Percentiles rank a stretch among this genome's conserved stretches.
phyloP scores from a whole-genome alignment of 164 flowering plant species.

The Hamamelis virginiana region DNA sequence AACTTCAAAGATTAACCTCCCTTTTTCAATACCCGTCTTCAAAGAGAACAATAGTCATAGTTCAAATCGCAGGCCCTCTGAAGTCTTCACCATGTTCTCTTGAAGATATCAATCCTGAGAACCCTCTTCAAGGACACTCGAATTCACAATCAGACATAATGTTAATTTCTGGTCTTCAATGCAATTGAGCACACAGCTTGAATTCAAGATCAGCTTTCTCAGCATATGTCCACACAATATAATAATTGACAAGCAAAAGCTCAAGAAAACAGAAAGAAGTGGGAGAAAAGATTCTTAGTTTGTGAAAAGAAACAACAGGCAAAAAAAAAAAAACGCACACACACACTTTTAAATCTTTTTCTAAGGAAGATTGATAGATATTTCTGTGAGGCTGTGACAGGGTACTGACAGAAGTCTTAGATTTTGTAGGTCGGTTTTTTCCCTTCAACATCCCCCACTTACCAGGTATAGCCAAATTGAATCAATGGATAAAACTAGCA shows the following conservation, averaged over 20 bases:
- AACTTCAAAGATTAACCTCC: background rate
- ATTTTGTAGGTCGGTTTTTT: no score
- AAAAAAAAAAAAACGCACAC: no score
- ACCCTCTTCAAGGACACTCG: conserved; percentile 1
- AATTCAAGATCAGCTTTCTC: background rate
- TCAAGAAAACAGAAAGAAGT: background rate
- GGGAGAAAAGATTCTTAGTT: no score
- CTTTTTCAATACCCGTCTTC: background rate
- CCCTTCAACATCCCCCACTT: no score
- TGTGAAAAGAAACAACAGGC: no score
- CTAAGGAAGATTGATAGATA: no score
- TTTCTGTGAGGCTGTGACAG: no score
- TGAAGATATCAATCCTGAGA: background rate
- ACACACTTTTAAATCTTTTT: no score
- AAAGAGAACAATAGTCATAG: background rate
- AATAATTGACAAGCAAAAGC: background rate
- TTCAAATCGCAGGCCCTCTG: background rate
- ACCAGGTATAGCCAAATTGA: background rate
- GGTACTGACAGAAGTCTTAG: no score
- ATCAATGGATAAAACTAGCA: background rate
- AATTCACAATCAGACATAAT: background rate
- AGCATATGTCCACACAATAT: background rate
- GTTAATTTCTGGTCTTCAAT: background rate
- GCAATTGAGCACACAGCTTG: background rate
- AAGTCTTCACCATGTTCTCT: background rate